Evolutionary conservation across 108 stramenopile species (phyloP).

Genomic region (Discostella stelligeroides): DNA sequence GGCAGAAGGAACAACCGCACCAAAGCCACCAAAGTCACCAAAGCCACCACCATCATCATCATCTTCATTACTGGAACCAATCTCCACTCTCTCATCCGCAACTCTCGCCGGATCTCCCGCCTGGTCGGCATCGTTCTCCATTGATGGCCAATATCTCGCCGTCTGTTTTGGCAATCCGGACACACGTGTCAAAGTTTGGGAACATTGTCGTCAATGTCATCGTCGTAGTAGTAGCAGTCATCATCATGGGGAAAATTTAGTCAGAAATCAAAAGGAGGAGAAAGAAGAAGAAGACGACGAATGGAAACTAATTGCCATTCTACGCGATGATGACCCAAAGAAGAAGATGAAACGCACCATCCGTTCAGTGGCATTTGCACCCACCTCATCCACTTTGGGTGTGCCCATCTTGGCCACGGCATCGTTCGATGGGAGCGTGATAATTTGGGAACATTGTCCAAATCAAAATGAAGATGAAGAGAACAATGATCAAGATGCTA

Average conservation of each 20-base stretch:
- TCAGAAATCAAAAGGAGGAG: neutral
- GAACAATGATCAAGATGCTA: constrained; percentile 3
- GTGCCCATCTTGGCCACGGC: constrained; percentile 76
- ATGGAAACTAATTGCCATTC: constrained; percentile 38
- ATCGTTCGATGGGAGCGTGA: constrained; percentile 91
- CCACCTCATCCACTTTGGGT: constrained; percentile 39
- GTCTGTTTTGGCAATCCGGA: constrained; percentile 76
- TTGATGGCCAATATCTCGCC: constrained; percentile 72
- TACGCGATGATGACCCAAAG: constrained; percentile 43
- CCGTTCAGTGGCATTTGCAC: constrained; percentile 74
- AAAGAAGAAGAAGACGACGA: constrained; percentile 6
- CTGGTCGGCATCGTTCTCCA: constrained; percentile 70
- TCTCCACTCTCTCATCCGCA: too few species aligned
- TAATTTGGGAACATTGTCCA: constrained; percentile 75
- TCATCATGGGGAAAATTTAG: neutral
- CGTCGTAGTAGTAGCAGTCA: neutral
- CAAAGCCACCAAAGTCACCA: too few species aligned
- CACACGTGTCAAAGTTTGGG: constrained; percentile 75
- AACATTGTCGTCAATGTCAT: constrained; percentile 8
- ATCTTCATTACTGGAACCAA: too few species aligned
- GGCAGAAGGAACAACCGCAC: too few species aligned
- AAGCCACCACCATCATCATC: too few species aligned
- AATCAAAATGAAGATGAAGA: neutral
- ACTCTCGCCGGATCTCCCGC: too few species aligned
- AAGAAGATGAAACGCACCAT: constrained; percentile 49